These are phyloP conservation scores for Ophiocordyceps robertsii DNA, from an alignment of 2,329 filamentous ascomycete genomes.

Conservation along the genomic window DNA sequence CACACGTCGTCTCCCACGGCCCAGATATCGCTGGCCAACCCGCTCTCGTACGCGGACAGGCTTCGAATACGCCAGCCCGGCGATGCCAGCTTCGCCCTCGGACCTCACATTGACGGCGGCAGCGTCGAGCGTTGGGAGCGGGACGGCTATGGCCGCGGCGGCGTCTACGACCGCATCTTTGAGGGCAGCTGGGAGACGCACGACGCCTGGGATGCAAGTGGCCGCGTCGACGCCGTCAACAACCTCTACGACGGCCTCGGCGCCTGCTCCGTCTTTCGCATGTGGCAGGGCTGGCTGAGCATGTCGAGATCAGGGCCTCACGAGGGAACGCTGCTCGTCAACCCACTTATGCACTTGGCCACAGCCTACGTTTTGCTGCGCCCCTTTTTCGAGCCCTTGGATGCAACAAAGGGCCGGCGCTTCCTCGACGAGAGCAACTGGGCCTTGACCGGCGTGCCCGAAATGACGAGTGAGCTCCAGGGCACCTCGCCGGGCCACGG, in stretches of 20 bases:
- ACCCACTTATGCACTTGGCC: conserved; percentile 61
- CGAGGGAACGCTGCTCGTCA: conserved; percentile 72
- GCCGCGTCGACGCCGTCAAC: conserved; percentile 52
- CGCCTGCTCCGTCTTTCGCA: conserved; percentile 71
- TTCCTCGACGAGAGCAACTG: conserved; percentile 45
- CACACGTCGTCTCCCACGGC: conserved; percentile 32
- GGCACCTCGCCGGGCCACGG: conserved; percentile 56
- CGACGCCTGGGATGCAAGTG: conserved; percentile 68
- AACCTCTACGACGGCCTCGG: conserved; percentile 74
- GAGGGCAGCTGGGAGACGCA: conserved; percentile 67
- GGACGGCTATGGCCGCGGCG: conserved; percentile 49
- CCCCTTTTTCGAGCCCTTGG: conserved; percentile 60
- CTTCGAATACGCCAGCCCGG: conserved; percentile 60
- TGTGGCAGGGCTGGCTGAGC: conserved; percentile 82
- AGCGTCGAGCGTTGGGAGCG: conserved; percentile 65
- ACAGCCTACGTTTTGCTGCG: conserved; percentile 72
- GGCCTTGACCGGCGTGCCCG: conserved; percentile 32
- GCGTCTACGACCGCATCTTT: conserved; percentile 62
- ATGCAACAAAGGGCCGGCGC: conserved; percentile 9
- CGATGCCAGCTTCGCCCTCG: conserved; percentile 56
- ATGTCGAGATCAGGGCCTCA: conserved; percentile 60
- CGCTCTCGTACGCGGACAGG: conserved; percentile 57
- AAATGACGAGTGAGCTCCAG: conserved; percentile 49
- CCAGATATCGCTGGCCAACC: conserved; percentile 36
- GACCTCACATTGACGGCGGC: conserved; percentile 62